Conservation (phyloP, 352 stramenopile species). For the Thalassiosira oceanica region DNA sequence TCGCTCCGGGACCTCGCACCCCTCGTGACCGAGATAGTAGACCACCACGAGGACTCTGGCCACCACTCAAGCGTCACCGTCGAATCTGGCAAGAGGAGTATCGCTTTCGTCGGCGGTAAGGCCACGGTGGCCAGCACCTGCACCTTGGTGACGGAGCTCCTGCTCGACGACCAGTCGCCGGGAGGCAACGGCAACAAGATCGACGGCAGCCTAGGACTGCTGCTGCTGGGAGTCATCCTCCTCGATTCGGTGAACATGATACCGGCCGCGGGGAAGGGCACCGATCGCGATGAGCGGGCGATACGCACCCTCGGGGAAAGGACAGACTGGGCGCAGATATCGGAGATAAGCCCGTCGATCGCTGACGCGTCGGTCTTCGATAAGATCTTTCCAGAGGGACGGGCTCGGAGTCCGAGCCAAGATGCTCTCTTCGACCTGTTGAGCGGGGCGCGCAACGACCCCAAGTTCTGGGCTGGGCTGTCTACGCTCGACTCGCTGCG, state of each 20-base stretch:
- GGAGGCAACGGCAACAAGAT: constrained; percentile 5
- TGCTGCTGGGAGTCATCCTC: constrained; percentile 69
- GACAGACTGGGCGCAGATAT: constrained; percentile 51
- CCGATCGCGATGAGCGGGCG: constrained; percentile 52
- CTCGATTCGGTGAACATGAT: constrained; percentile 77
- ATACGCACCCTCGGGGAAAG: constrained; percentile 51
- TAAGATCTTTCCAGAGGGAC: constrained; percentile 31
- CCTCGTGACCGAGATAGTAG: constrained; percentile 61
- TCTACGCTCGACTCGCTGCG: constrained; percentile 57
- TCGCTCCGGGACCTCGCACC: constrained; percentile 21
- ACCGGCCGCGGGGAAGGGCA: constrained; percentile 59
- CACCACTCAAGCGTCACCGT: constrained; percentile 40
- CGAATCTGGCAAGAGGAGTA: constrained; percentile 29
- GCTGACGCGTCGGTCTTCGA: constrained; percentile 14
- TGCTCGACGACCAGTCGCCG: constrained; percentile 18
- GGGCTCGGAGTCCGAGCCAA: constrained; percentile 24
- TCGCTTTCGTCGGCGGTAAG: constrained; percentile 57
- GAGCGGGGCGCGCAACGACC: constrained; percentile 63
- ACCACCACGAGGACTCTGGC: constrained; percentile 73
- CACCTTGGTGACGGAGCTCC: constrained; percentile 60
- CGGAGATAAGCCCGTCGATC: neutral
- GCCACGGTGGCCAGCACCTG: constrained; percentile 67
- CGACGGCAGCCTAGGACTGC: constrained; percentile 43
- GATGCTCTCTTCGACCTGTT: constrained; percentile 59
- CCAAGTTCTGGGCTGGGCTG: constrained; percentile 66